These are phyloP conservation scores for Solanum ossicruentum DNA, from an alignment of 257 asterid species.

Conservation along the genomic window DNA sequence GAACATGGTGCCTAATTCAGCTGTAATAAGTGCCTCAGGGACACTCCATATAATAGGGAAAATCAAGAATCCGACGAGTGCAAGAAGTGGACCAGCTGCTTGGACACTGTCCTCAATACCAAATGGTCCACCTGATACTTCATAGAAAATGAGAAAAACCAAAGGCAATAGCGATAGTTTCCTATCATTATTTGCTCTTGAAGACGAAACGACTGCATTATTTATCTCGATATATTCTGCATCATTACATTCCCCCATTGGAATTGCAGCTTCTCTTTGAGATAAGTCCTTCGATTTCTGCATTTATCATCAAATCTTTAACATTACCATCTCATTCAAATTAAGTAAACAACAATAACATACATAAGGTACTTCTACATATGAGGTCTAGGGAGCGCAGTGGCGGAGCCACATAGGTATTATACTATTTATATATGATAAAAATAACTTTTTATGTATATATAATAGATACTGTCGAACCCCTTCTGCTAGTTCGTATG, in stretches of 20 bases:
- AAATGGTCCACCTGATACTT: constrained; percentile 66
- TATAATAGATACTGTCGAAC: too few relatives aligned
- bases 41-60: constrained; percentile 65
- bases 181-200: constrained; percentile 13
- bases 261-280: constrained; percentile 10
- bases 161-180: constrained; percentile 44
- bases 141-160: constrained; percentile 52
- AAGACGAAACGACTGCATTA: constrained; percentile 15
- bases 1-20: constrained; percentile 70
- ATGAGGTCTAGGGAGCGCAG: neutral
- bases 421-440: too few relatives aligned
- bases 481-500: too few relatives aligned
- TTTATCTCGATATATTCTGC: constrained; percentile 22
- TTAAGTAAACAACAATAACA: neutral
- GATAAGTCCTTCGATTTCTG: constrained; percentile 28
- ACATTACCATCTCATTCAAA: neutral
- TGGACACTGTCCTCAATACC: constrained; percentile 57
- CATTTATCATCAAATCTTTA: constrained; percentile 6
- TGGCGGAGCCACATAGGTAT: too few relatives aligned
- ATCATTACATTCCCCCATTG: constrained; percentile 18
- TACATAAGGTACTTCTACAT: neutral
- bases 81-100: constrained; percentile 64
- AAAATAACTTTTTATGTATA: too few relatives aligned
- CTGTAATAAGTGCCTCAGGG: constrained; percentile 66
- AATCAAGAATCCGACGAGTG: constrained; percentile 43